A percentile compares a stretch with the other conserved stretches of the same genome.
phyloP scores from a whole-genome alignment of 2,329 filamentous ascomycete species.

The Trichoderma atroviride region DNA sequence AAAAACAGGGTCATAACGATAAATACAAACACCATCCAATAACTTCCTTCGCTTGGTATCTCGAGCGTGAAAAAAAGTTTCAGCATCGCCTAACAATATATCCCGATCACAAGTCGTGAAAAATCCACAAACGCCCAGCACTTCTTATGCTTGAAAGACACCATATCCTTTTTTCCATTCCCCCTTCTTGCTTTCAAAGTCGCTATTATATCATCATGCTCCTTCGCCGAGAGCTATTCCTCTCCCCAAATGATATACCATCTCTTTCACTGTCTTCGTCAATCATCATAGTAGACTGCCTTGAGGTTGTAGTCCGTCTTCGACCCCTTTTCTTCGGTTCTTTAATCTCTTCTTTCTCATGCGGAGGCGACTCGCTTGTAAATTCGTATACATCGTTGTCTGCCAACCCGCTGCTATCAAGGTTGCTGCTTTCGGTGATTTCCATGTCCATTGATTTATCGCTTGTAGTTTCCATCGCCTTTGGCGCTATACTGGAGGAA shows the following conservation, averaged over 20 bases:
- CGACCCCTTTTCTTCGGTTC: constrained; percentile 34
- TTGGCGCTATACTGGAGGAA: constrained; percentile 38
- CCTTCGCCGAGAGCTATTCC: constrained; percentile 49
- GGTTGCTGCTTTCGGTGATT: not conserved
- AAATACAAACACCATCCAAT: constrained; percentile 38
- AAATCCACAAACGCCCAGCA: constrained; percentile 36
- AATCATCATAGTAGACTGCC: constrained; percentile 45
- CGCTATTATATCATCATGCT: constrained; percentile 57
- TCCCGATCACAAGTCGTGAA: constrained; percentile 29
- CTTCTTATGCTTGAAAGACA: constrained; percentile 31
- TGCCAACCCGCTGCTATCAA: constrained; percentile 33
- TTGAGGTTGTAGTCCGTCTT: constrained; percentile 41
- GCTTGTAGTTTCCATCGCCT: constrained; percentile 24
- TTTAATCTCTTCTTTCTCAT: constrained; percentile 36
- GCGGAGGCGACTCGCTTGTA: constrained; percentile 49
- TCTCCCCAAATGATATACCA: constrained; percentile 34
- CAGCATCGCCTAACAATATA: constrained; percentile 34
- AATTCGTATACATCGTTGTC: constrained; percentile 60
- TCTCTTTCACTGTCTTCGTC: constrained; percentile 46
- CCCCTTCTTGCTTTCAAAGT: constrained; percentile 35
- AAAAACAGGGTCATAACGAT: constrained; percentile 30
- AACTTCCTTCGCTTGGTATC: constrained; percentile 44
- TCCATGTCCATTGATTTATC: constrained; percentile 27
- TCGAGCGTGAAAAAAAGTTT: constrained; percentile 38
- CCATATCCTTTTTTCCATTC: constrained; percentile 25